phyloP scores from a whole-genome alignment of 768 basidiomycete genomes.

The Boletus rex-veris region DNA sequence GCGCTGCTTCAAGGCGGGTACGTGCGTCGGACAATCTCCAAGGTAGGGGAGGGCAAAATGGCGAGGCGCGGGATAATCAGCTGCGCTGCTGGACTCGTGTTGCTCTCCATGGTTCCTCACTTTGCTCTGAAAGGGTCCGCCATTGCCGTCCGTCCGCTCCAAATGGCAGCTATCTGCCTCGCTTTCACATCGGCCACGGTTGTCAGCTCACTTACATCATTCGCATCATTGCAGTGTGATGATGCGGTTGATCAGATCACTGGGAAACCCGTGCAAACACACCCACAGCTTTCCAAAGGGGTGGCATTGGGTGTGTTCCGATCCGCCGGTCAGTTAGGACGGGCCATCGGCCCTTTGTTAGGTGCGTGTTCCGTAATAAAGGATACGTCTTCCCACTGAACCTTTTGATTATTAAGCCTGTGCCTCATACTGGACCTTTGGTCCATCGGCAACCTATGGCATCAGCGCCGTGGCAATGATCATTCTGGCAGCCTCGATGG shows the following conservation, averaged over 20 bases:
- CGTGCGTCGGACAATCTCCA: conserved; percentile 76
- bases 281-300: conserved; percentile 77
- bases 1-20: conserved; percentile 92
- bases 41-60: conserved; percentile 77
- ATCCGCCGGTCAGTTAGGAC: conserved; percentile 90
- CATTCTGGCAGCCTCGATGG: conserved; percentile 56
- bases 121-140: conserved; percentile 41
- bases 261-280: conserved; percentile 50
- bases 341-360: conserved; percentile 89
- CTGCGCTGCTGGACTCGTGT: conserved; percentile 65
- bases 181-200: conserved; percentile 96
- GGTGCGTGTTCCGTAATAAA: conserved; percentile 44
- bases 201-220: conserved; percentile 88
- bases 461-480: conserved; percentile 64
- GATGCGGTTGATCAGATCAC: conserved; percentile 58
- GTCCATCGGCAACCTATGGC: conserved; percentile 73
- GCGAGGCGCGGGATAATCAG: conserved; percentile 75
- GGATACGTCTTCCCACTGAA: conserved; percentile 5
- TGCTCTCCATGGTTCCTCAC: conserved; percentile 70
- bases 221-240: conserved; percentile 89
- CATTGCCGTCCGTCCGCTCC: conserved; percentile 51
- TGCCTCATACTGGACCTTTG: conserved; percentile 85
- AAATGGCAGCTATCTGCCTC: conserved; percentile 75
- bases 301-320: conserved; percentile 82
- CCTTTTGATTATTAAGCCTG: conserved; percentile 51